Conservation (phyloP, 2,329 filamentous ascomycete species). For the Colletotrichum musae region DNA sequence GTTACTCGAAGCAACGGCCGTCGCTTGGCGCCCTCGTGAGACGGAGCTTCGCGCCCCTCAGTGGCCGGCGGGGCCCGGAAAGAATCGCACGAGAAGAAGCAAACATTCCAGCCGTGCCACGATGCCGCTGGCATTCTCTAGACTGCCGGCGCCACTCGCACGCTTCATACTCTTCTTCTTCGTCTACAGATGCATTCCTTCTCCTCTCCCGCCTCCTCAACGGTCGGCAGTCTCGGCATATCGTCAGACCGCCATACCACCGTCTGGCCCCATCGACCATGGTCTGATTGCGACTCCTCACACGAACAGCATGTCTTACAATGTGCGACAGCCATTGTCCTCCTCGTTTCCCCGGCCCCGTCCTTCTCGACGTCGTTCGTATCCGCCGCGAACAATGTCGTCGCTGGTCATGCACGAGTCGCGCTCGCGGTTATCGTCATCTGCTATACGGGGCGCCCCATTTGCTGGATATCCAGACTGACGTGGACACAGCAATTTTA, state of each 20-base stretch:
- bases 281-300: slow-evolving; percentile 17
- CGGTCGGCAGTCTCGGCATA: slow-evolving; percentile 28
- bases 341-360: background rate
- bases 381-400: slow-evolving; percentile 6
- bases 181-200: background rate
- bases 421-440: slow-evolving; percentile 31
- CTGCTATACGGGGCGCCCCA: background rate
- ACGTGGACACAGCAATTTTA: slow-evolving; percentile 27
- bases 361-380: background rate
- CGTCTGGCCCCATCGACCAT: background rate
- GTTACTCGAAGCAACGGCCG: slow-evolving; percentile 30
- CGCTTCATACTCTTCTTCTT: slow-evolving; percentile 8
- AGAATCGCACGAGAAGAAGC: slow-evolving; percentile 34
- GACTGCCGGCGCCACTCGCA: background rate
- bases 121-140: slow-evolving; percentile 15
- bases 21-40: slow-evolving; percentile 27
- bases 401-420: slow-evolving; percentile 22
- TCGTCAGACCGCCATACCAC: slow-evolving; percentile 3
- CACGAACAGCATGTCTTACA: slow-evolving; percentile 31
- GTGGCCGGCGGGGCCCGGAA: slow-evolving; percentile 4
- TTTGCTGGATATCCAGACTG: slow-evolving; percentile 21
- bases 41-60: slow-evolving; percentile 20
- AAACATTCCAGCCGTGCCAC: slow-evolving; percentile 33
- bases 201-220: background rate
- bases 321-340: slow-evolving; percentile 5